Base-by-base conservation (phyloP, 257 asterid genomes). In the Solanum lycopersicoides region DNA sequence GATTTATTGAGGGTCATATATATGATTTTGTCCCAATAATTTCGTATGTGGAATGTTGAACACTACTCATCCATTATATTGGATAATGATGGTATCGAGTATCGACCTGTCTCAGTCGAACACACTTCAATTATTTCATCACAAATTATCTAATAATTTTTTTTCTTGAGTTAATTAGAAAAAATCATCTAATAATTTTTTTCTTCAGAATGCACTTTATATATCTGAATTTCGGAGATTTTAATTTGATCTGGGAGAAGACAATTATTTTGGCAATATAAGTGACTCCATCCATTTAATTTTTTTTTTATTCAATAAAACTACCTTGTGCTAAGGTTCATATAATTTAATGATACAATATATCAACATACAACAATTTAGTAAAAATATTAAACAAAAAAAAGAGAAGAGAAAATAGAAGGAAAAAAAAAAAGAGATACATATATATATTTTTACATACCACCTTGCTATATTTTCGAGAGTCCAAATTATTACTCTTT, bases 131-230 rank as follows among this genome's bases (percentile, higher is more conserved):
- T 56, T 56, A 56, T 56, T 56, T 56, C 1, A 56, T 7, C n/a
- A 18, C 0, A 56, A 18, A 56, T 56, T 0, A 56, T 53, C n/a
- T 53, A 53, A 18, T 2, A 6, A 2, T 2, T 2, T 18, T 53
- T 53, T 53, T 0, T n/a, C n/a, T 18, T 18, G 21, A 56, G 12
- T 18, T 56, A 56, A 56, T 56, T 6, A 56, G 11, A 56, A 56
- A 0, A 56, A 18, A 56, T 56, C 1, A 56, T 53, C n/a, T 53
- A 53, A 18, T 2, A 6, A 2, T 2, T 2, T 18, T 53, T 53
- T 53, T 0, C 4, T 53, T 2, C 4, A 1, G 1, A 0, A 4
- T 56, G 4, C 65, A 56, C 0, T 53, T 16, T 56, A 3, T 56
- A 18, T 7, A 56, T 7, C 3, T 18, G 4, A 56, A 56, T 56